Conservation (phyloP, 2,329 filamentous ascomycete genomes). For the Aspergillus sergii region DNA sequence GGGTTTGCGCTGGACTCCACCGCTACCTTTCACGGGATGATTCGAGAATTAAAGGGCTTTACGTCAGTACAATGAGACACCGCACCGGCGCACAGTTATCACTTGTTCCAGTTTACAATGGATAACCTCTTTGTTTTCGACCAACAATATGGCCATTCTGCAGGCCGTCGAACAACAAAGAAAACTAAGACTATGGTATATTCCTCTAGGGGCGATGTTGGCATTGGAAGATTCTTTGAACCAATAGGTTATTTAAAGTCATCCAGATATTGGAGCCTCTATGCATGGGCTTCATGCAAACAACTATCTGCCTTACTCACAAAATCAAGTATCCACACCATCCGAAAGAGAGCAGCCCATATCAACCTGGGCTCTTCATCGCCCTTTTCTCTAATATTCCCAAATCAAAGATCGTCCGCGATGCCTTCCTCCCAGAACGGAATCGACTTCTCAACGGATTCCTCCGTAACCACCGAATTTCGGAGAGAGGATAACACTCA, state of each 20-base stretch:
- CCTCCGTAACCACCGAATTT: background rate
- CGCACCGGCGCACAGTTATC: fast-evolving
- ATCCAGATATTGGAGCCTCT: background rate
- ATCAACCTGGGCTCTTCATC: background rate
- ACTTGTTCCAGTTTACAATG: background rate
- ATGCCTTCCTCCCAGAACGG: background rate
- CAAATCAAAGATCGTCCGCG: background rate
- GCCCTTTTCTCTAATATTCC: background rate
- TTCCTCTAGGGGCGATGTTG: background rate
- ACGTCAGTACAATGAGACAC: background rate
- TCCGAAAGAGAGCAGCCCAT: background rate
- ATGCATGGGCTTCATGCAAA: background rate
- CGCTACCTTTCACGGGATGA: background rate
- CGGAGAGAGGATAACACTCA: background rate
- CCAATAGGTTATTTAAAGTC: background rate
- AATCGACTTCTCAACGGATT: background rate
- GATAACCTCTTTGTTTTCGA: background rate
- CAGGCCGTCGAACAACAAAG: fast-evolving
- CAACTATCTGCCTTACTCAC: no score
- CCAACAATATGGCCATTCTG: background rate
- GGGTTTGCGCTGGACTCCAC: background rate
- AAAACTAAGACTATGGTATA: background rate
- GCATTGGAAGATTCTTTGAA: background rate
- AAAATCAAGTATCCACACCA: background rate
- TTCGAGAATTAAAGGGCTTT: background rate